phyloP scores from a whole-genome alignment of 2,329 filamentous ascomycete species.

The Nemania sp. region DNA sequence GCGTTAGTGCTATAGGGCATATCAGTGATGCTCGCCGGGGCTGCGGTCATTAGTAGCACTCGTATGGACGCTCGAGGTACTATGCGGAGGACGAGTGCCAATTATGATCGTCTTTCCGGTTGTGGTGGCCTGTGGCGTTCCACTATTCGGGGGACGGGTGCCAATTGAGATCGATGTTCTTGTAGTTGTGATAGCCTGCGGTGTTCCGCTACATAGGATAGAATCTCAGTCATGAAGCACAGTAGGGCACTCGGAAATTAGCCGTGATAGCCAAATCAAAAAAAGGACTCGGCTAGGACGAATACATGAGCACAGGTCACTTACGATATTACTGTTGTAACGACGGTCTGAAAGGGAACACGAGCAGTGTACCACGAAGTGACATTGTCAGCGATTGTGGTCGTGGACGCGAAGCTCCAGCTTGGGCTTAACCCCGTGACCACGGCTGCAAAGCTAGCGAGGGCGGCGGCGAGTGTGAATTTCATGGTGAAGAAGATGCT shows the following conservation, averaged over 20 bases:
- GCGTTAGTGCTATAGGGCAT: too few species aligned
- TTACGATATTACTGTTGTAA: conserved; percentile 16
- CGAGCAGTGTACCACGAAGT: conserved; percentile 12
- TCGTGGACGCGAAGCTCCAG: conserved; percentile 18
- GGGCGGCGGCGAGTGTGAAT: neutral
- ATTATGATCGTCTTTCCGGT: too few species aligned
- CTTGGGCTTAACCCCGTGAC: neutral
- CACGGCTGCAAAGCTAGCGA: conserved; percentile 3
- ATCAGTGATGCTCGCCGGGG: too few species aligned
- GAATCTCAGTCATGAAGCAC: conserved; percentile 7
- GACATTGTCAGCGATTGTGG: neutral
- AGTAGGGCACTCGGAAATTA: neutral
- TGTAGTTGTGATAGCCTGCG: conserved; percentile 10
- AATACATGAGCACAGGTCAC: neutral
- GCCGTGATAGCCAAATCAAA: neutral
- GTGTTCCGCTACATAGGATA: conserved; percentile 6
- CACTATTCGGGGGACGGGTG: conserved; percentile 1
- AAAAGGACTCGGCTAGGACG: neutral
- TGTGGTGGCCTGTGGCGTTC: too few species aligned
- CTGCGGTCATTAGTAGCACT: too few species aligned
- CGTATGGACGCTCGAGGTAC: too few species aligned
- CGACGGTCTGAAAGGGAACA: conserved; percentile 8
- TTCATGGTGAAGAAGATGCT: too few species aligned
- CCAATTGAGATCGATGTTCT: conserved; percentile 16
- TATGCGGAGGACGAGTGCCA: too few species aligned